phyloP scores from a whole-genome alignment of 2,329 filamentous ascomycete species.

The Neonectria hederae region DNA sequence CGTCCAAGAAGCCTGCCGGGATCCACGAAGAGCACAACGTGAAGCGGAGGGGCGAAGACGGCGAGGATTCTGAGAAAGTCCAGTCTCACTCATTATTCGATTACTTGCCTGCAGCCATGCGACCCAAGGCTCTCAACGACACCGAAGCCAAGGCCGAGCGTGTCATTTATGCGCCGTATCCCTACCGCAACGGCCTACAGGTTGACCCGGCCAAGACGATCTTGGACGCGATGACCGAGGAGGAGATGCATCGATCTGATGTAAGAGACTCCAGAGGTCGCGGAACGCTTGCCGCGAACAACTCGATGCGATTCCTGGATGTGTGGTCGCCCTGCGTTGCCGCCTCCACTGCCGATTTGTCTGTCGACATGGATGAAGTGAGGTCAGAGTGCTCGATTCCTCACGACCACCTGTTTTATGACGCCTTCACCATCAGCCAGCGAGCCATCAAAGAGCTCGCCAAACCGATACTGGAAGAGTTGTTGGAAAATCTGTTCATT shows the following conservation, averaged over 20 bases:
- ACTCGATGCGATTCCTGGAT: constrained; percentile 52
- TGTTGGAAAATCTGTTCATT: constrained; percentile 40
- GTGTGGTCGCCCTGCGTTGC: constrained; percentile 55
- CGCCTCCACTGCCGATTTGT: constrained; percentile 25
- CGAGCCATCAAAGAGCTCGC: constrained; percentile 42
- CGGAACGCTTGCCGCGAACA: constrained; percentile 47
- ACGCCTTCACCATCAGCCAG: constrained; percentile 56
- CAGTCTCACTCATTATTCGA: constrained; percentile 27
- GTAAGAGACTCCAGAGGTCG: constrained; percentile 56
- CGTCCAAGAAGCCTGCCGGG: constrained; percentile 53
- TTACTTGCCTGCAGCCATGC: constrained; percentile 27
- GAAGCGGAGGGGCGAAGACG: constrained; percentile 25
- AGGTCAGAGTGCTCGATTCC: constrained; percentile 51
- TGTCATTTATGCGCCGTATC: constrained; percentile 46
- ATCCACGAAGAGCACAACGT: constrained; percentile 26
- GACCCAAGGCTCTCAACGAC: constrained; percentile 18
- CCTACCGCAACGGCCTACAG: constrained; percentile 54
- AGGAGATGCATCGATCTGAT: constrained; percentile 55
- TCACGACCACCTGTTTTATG: constrained; percentile 62
- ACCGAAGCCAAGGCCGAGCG: constrained; percentile 28
- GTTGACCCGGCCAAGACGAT: constrained; percentile 54
- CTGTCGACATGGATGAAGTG: constrained; percentile 23
- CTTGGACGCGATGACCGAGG: constrained; percentile 57
- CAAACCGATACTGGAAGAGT: constrained; percentile 26
- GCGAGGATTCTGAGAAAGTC: constrained; percentile 2